Percentiles rank a stretch among this genome's conserved stretches.
These are phyloP conservation scores for Phytophthora uliginosa DNA, from an alignment of 352 stramenopile genomes.

Conservation along the genomic window DNA sequence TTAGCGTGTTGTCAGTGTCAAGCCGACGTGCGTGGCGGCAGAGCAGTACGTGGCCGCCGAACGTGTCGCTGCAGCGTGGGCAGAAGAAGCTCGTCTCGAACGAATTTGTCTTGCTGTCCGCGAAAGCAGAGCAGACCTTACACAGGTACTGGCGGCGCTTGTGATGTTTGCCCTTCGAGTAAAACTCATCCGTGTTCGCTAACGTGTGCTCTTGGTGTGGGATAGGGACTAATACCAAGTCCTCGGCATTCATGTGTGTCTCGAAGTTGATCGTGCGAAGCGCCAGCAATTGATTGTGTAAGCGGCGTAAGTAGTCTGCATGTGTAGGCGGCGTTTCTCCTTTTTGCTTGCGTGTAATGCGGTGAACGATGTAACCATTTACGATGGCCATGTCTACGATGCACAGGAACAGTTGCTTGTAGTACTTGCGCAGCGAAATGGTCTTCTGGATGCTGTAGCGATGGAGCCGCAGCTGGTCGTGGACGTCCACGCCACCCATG, in stretches of 20 bases:
- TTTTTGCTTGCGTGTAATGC: slow-evolving; percentile 5
- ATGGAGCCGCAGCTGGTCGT: not conserved
- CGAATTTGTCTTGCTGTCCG: too few relatives aligned
- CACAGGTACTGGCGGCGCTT: slow-evolving; percentile 15
- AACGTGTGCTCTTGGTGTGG: not conserved
- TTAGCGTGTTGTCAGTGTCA: too few relatives aligned
- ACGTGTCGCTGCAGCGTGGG: too few relatives aligned
- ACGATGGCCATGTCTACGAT: not conserved
- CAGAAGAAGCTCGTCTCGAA: too few relatives aligned
- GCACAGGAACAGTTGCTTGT: not conserved
- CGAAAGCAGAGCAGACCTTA: slow-evolving; percentile 14
- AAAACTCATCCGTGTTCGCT: not conserved
- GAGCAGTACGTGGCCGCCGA: too few relatives aligned
- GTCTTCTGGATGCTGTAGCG: not conserved
- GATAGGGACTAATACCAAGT: not conserved
- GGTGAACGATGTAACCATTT: slow-evolving; percentile 22
- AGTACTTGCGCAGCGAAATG: not conserved
- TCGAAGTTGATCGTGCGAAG: not conserved
- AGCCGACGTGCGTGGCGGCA: too few relatives aligned
- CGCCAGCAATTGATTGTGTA: not conserved
- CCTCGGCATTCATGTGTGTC: slow-evolving; percentile 10
- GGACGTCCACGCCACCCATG: not conserved
- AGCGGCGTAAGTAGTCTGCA: slow-evolving; percentile 8
- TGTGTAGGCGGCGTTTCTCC: not conserved
- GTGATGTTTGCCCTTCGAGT: not conserved